A percentile compares a stretch with the other conserved stretches of the same genome.
Evolutionary conservation across 2,329 filamentous ascomycete genomes (phyloP).

Genomic region (Phaeosphaeriaceae sp.): DNA sequence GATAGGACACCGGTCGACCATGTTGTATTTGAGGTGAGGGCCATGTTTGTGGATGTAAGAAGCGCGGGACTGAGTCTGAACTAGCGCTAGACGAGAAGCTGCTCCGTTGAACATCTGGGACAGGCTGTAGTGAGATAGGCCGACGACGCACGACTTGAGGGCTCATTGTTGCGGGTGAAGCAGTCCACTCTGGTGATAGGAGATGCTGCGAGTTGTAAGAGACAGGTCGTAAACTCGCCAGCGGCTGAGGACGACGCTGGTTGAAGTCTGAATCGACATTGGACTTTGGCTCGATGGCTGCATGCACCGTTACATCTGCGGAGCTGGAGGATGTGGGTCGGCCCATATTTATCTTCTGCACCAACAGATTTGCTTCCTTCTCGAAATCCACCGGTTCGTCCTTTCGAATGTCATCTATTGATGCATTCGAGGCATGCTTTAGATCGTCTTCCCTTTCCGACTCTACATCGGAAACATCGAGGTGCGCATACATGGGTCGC

Average conservation of each 20-base stretch:
- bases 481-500: slow-evolving; percentile 31
- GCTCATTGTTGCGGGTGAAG: slow-evolving; percentile 26
- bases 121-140: slow-evolving; percentile 21
- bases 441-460: slow-evolving; percentile 14
- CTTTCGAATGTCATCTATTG: slow-evolving; percentile 5
- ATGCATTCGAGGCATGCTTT: slow-evolving; percentile 2
- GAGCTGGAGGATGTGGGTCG: slow-evolving; percentile 28
- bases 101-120: slow-evolving; percentile 14
- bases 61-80: slow-evolving; percentile 21
- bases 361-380: slow-evolving; percentile 17
- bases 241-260: slow-evolving; percentile 22
- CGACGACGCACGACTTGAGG: slow-evolving; percentile 22
- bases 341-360: slow-evolving; percentile 27
- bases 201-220: slow-evolving; percentile 31
- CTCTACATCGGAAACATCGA: slow-evolving; percentile 24
- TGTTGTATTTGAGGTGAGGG: slow-evolving; percentile 13
- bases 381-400: background rate
- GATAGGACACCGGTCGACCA: slow-evolving; percentile 23
- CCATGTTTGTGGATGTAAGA: slow-evolving; percentile 24
- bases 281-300: slow-evolving; percentile 16
- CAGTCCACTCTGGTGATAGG: slow-evolving; percentile 30
- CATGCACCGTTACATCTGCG: slow-evolving; percentile 15
- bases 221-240: slow-evolving; percentile 21
- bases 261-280: slow-evolving; percentile 23
- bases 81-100: slow-evolving; percentile 27